Evolutionary conservation across 371 early-diverging fungal genomes (phyloP), one percentile per base, ranked within the genome.

Genomic region (Amoeboaphelidium protococcarum): DNA sequence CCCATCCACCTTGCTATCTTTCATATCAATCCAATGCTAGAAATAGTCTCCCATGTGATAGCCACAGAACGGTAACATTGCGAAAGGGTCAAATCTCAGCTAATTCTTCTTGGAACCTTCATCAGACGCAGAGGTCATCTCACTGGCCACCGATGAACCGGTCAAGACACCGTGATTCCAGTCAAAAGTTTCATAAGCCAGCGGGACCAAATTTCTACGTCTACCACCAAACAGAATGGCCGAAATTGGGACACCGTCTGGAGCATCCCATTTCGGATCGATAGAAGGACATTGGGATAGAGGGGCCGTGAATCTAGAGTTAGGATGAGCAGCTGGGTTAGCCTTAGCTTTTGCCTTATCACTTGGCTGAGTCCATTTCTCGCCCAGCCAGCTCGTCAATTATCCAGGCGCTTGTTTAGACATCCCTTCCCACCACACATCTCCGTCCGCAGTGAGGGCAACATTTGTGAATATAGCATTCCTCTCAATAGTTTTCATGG

Each of bases 371-470:
- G 63, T 24, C 45, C 37, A 24, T 55, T 55, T 0, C 64, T 63
- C 27, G 47, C 59, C 64, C 64, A 63, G 46, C 53, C 56, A 21
- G 53, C 46, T 31, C 60, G 52, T 41, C 37, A 6, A 31, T 59
- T 56, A 42, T 60, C 56, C 2, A 54, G 64, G 64, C 22, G 53
- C 55, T 21, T 55, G 26, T 44, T 63, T 58, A 22, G 60, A 55
- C 52, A 63, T 52, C 2, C 64, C 64, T 42, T 63, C 61, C 64
- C 64, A 63, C 64, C 64, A 63, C n/a, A 63, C 60, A 41, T 63
- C 64, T 13, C 63, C 60, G 2, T 63, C 46, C 1, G 56, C 56
- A 1, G 61, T 60, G 26, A 60, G 44, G 13, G 64, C 64, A n/a
- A 63, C 64, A 26, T 63, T 63, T 1, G 64, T 63, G 46, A 59